These are phyloP conservation scores for Candida odintsovae DNA, from an alignment of 805 yeast genomes.

Conservation along the genomic window DNA sequence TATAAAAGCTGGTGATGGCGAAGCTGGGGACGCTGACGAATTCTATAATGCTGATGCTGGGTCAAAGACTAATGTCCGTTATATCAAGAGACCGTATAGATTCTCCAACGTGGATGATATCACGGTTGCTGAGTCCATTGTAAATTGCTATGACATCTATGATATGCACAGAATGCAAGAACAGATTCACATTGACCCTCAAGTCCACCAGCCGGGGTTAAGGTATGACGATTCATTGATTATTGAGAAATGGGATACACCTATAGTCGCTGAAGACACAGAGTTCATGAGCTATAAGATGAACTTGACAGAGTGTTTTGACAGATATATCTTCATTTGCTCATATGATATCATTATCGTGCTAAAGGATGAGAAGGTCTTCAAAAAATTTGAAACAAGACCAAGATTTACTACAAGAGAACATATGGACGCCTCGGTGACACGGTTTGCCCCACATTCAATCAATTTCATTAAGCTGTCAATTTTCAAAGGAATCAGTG, in stretches of 20 bases:
- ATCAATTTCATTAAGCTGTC: slow-evolving; percentile 44
- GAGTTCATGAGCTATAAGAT: slow-evolving; percentile 11
- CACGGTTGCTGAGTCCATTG: slow-evolving; percentile 6
- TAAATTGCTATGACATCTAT: slow-evolving; percentile 8
- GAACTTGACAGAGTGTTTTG: slow-evolving; percentile 16
- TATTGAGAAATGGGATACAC: background rate
- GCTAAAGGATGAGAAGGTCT: slow-evolving; percentile 4
- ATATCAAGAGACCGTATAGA: slow-evolving; percentile 6
- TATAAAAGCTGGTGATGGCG: slow-evolving; percentile 5
- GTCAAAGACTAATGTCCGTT: slow-evolving; percentile 3
- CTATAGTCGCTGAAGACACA: background rate
- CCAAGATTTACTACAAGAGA: slow-evolving; percentile 16
- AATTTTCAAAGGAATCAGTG: slow-evolving; percentile 32
- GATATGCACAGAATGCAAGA: slow-evolving; percentile 15
- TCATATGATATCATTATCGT: slow-evolving; percentile 9
- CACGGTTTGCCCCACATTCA: slow-evolving; percentile 51
- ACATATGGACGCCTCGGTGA: slow-evolving; percentile 40
- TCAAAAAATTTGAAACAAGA: slow-evolving; percentile 5
- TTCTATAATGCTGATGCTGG: slow-evolving; percentile 9
- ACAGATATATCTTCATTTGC: slow-evolving; percentile 7
- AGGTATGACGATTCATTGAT: slow-evolving; percentile 14
- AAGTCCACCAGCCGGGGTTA: slow-evolving; percentile 1
- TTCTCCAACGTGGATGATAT: slow-evolving; percentile 5
- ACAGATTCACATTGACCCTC: background rate
- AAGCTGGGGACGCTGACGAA: slow-evolving; percentile 14